These are phyloP conservation scores for Monosporascus sp. DNA, from an alignment of 2,329 filamentous ascomycete species.

Conservation along the genomic window DNA sequence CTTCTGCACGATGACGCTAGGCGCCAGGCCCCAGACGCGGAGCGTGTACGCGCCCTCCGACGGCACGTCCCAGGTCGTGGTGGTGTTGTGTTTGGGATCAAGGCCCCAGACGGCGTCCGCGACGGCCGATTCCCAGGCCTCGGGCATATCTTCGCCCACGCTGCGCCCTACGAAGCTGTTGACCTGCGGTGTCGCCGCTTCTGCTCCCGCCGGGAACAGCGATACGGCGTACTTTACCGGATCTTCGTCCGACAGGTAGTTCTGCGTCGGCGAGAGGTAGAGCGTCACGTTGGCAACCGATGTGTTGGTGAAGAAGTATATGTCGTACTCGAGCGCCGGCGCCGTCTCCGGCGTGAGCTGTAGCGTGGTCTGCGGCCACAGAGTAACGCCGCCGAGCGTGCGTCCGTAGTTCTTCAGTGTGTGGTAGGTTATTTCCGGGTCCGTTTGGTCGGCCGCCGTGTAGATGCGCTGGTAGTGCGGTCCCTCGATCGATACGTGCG, in stretches of 20 bases:
- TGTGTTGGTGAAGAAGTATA: slow-evolving; percentile 54
- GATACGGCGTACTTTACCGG: slow-evolving; percentile 34
- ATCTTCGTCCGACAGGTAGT: slow-evolving; percentile 44
- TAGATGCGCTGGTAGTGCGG: slow-evolving; percentile 43
- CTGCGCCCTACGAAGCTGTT: slow-evolving; percentile 37
- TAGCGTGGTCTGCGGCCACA: slow-evolving; percentile 46
- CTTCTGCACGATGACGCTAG: slow-evolving; percentile 50
- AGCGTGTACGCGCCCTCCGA: slow-evolving; percentile 42
- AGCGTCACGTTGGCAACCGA: slow-evolving; percentile 40
- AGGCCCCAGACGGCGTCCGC: slow-evolving; percentile 42
- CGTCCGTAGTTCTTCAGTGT: slow-evolving; percentile 51
- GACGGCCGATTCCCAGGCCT: slow-evolving; percentile 37
- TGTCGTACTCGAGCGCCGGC: slow-evolving; percentile 53
- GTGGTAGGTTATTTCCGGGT: slow-evolving; percentile 39
- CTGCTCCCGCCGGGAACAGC: slow-evolving; percentile 25
- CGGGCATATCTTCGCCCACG: slow-evolving; percentile 35
- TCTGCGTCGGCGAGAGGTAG: slow-evolving; percentile 47
- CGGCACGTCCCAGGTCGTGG: slow-evolving; percentile 35
- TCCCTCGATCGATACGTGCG: slow-evolving; percentile 50
- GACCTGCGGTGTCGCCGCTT: slow-evolving; percentile 21
- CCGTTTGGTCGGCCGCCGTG: slow-evolving; percentile 15
- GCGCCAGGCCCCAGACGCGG: slow-evolving; percentile 45
- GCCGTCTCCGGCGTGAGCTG: slow-evolving; percentile 43
- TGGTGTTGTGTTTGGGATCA: slow-evolving; percentile 35
- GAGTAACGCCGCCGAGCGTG: slow-evolving; percentile 51